Conservation (phyloP, 2,329 filamentous ascomycete species). For the Tolypocladium nubicola region DNA sequence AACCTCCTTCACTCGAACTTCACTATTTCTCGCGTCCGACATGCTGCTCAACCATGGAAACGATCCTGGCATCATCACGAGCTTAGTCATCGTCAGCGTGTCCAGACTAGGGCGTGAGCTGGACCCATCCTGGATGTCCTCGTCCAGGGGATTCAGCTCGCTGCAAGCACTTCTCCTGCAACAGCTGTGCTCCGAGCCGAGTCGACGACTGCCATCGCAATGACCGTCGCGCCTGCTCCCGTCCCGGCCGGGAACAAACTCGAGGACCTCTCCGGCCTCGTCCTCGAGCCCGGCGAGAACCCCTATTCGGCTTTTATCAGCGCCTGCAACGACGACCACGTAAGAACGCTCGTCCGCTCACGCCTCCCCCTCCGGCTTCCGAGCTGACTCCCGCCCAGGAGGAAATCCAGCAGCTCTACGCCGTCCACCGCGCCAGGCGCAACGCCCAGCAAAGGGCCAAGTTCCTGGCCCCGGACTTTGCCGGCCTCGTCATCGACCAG, state of each 20-base stretch:
- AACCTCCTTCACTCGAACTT: neutral
- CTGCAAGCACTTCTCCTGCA: neutral
- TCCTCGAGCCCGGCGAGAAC: constrained; percentile 47
- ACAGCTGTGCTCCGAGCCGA: no score
- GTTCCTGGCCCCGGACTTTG: constrained; percentile 58
- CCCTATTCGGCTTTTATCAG: constrained; percentile 67
- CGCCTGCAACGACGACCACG: constrained; percentile 54
- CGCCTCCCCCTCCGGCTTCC: no score
- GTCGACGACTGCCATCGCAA: neutral
- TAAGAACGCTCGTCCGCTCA: constrained; percentile 27
- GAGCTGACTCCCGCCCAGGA: constrained; percentile 27
- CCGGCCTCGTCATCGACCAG: constrained; percentile 64
- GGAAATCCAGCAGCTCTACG: constrained; percentile 63
- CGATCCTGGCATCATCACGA: neutral
- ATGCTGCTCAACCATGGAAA: neutral
- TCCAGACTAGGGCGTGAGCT: neutral
- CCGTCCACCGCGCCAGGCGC: constrained; percentile 60
- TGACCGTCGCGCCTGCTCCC: neutral
- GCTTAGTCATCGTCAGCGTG: neutral
- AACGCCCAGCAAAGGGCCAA: constrained; percentile 67
- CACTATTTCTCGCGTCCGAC: no score
- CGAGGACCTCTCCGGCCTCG: constrained; percentile 43
- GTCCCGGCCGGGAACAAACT: constrained; percentile 37
- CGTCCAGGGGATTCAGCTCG: neutral
- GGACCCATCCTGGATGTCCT: neutral